Base-by-base conservation (phyloP, 1,284 basidiomycete genomes). In the Leccinum angustisporum region DNA sequence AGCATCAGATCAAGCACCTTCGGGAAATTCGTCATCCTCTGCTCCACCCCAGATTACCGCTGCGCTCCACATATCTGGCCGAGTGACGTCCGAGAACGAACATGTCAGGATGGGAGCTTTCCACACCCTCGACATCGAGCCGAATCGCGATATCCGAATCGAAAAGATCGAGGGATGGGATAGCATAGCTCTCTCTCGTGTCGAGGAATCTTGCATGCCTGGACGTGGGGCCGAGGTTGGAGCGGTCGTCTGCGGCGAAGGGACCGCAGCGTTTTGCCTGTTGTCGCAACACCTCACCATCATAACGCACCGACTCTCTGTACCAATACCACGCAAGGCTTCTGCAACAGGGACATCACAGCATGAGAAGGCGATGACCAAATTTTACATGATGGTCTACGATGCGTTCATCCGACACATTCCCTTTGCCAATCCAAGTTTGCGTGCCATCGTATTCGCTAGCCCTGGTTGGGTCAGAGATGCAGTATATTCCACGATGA, bases 231-330 rank as follows among this genome's bases (percentile, higher is more conserved):
- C 97, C 2, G 97, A 99, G 75, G 92, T 99, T 1, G 97, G 93
- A 9, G 97, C 97, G 0, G 85, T 99, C 16, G 94, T 99, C 1
- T 94, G 94, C 63, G 97, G 97, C 40, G 97, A 99, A 81, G 95
- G 97, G 16, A 90, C 87, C 4, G 97, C 97, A 1, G 91, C 92
- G 2, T 92, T 99, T 70, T 99, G 97, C 75, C 79, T 99, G 27
- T 81, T 99, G 25, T 97, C 95, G 0, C 90, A 98, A 68, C 95
- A 98, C 77, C 98, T 98, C 90, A 99, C 97, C 0, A 83, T 97
- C 30, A 89, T 99, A 46, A 80, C 94, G 8, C 95, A 98, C 74
- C 86, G 97, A 8, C 90, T 99, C 65, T 93, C 95, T 33, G 87
- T 95, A 0, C 81, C 92, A 1, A 90, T 99, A 61, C 97, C 97